Conservation (phyloP, 1,284 basidiomycete genomes). For the Peniophora sp. region DNA sequence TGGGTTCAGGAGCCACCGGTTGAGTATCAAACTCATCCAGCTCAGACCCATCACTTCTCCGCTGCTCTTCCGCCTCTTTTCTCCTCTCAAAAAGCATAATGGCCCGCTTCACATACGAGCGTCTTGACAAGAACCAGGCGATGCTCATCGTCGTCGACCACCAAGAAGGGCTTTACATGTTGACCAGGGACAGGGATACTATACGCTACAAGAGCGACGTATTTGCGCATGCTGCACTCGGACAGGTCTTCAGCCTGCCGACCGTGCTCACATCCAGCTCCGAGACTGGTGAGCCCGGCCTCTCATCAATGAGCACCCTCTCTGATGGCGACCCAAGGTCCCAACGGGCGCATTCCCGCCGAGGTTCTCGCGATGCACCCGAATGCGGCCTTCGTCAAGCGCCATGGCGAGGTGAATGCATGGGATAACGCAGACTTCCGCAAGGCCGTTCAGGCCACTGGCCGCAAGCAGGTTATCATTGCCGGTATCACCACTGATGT, state of each 20-base stretch:
- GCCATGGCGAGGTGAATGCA: conserved; percentile 39
- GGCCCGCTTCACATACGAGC: neutral
- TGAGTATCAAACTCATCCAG: too few species aligned
- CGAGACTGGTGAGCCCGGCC: conserved; percentile 24
- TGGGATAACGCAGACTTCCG: conserved; percentile 43
- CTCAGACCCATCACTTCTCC: too few species aligned
- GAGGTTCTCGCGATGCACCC: conserved; percentile 37
- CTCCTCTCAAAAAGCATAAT: too few species aligned
- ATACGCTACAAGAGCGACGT: conserved; percentile 34
- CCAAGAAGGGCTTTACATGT: conserved; percentile 37
- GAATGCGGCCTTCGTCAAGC: conserved; percentile 33
- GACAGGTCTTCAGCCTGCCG: conserved; percentile 34
- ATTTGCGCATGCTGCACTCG: conserved; percentile 36
- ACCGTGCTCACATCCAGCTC: conserved; percentile 37
- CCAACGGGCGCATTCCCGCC: conserved; percentile 35
- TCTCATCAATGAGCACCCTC: neutral
- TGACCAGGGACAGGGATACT: conserved; percentile 30
- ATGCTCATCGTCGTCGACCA: conserved; percentile 38
- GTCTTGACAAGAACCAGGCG: conserved; percentile 32
- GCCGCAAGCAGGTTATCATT: conserved; percentile 39
- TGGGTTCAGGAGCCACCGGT: too few species aligned
- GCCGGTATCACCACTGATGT: conserved; percentile 42
- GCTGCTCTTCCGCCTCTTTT: too few species aligned
- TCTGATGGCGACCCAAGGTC: conserved; percentile 22
- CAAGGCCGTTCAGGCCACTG: conserved; percentile 35